Evolutionary conservation across 2,329 filamentous ascomycete species (phyloP).

Genomic region (Neofusicoccum cordaticola): DNA sequence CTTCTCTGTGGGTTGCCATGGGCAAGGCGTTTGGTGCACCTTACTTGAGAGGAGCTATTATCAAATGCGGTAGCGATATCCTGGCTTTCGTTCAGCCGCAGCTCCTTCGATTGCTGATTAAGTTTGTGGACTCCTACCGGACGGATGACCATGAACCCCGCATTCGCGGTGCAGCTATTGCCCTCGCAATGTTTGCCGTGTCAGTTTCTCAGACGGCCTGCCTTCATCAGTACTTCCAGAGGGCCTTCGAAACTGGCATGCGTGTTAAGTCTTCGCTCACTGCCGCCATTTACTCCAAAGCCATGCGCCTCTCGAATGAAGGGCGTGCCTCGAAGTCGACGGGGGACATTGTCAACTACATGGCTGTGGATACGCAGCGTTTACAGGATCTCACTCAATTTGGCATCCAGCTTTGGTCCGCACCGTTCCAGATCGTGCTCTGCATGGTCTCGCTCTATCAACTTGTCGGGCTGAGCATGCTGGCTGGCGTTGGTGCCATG

Average conservation of each 20-base stretch:
- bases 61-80: constrained; percentile 85
- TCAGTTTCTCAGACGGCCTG: constrained; percentile 83
- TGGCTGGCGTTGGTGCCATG: constrained; percentile 93
- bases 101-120: constrained; percentile 77
- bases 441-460: constrained; percentile 97
- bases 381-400: constrained; percentile 94
- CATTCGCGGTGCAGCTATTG: constrained; percentile 81
- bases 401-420: constrained; percentile 92
- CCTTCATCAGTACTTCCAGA: constrained; percentile 97
- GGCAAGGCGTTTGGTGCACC: constrained; percentile 82
- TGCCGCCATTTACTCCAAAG: constrained; percentile 89
- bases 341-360: constrained; percentile 98
- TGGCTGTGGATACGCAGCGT: constrained; percentile 96
- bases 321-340: constrained; percentile 85
- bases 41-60: constrained; percentile 75
- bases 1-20: constrained; percentile 83
- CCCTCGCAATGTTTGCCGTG: constrained; percentile 85
- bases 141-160: constrained; percentile 67
- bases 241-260: constrained; percentile 94
- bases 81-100: constrained; percentile 90
- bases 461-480: constrained; percentile 91
- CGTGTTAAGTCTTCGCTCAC: constrained; percentile 88
- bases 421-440: constrained; percentile 91
- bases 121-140: constrained; percentile 76
- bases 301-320: constrained; percentile 86